A percentile compares a stretch with the other conserved stretches of the same genome.
Conservation (phyloP, 208 protist genomes). For the Blastocrithidia nonstop region DNA sequence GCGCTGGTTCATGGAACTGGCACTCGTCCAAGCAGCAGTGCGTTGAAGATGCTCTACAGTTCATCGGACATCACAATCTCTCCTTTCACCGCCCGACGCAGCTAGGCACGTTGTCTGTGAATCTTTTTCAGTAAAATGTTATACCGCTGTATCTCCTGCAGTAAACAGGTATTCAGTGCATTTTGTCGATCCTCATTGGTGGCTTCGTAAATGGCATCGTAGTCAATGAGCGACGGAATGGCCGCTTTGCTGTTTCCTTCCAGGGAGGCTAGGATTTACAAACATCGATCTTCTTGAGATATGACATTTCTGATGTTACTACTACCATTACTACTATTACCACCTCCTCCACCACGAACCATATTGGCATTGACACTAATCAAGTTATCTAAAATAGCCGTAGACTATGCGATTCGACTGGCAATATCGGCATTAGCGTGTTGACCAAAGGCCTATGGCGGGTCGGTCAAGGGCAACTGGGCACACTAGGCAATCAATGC, state of each 20-base stretch:
- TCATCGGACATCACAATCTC: conserved; percentile 95
- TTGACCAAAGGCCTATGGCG: conserved; percentile 96
- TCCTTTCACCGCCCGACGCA: conserved; percentile 93
- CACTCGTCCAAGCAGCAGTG: conserved; percentile 84
- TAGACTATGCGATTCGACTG: conserved; percentile 90
- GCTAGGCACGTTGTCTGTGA: conserved; percentile 75
- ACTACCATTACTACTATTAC: conserved; percentile 9
- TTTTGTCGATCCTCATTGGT: conserved; percentile 80
- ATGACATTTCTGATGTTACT: conserved; percentile 17
- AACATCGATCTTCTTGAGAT: conserved; percentile 71
- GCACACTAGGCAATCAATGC: conserved; percentile 88
- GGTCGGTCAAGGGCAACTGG: conserved; percentile 88
- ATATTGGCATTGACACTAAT: conserved; percentile 76
- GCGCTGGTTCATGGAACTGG: conserved; percentile 87
- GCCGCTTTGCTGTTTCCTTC: conserved; percentile 72
- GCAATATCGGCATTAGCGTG: conserved; percentile 97
- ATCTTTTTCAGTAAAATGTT: conserved; percentile 90
- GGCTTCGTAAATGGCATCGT: conserved; percentile 79
- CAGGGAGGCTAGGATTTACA: conserved; percentile 78
- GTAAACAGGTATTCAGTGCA: conserved; percentile 92
- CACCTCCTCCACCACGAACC: conserved; percentile 38
- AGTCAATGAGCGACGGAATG: conserved; percentile 73
- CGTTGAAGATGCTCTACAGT: conserved; percentile 90
- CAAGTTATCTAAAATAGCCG: conserved; percentile 87
- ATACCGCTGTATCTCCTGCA: conserved; percentile 97